Base-by-base conservation (phyloP, 306 rosid species). In the Prunus fruticosa region DNA sequence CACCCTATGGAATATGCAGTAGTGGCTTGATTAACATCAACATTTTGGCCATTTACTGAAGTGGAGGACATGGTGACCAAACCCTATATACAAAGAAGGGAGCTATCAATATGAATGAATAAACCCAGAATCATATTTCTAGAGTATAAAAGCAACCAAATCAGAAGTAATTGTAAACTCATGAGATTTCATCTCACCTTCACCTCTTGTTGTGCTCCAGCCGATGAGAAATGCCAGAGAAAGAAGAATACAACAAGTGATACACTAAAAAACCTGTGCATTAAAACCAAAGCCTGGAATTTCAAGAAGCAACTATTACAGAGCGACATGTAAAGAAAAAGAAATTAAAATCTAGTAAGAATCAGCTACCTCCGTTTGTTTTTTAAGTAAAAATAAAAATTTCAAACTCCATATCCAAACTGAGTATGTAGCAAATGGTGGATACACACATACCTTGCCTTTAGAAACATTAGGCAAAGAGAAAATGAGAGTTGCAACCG, bases 191-290 rank as follows among this genome's bases (percentile, higher is more conserved):
- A 69, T 62, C 83, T 76, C 84, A 92, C 97, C 82, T 74, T 87
- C 73, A 69, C 47, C 41, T 79, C 74, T 27, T 84, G 67, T 14
- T 80, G 43, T 14, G 87, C 76, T 76, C 86, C 94, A 65, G 86
- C 63, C 1, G 97, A 89, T 3, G 99, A 92, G 70, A 79, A 82
- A 76, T 78, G 81, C 97, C 97, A 95, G 56, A 95, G 84, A 83
- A 89, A 51, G 84, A 89, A 95, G 84, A 90, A 92, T 57, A 84
- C 70, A 68, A 92, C 52, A 73, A 95, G 99, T 62, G 99, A 92
- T 84, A 87, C 84, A 83, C 99, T 82, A 84, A 95, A 90, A 87
- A 95, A 95, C 93, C 99, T 95, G 97, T 89, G 99, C 90, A 95
- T 95, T 81, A 89, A 86, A 89, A 89, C 87, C 92, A 92, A 90